Evolutionary conservation across 2,329 filamentous ascomycete genomes (phyloP), one percentile per base, ranked within the genome.

Genomic region (Fusarium hostae): DNA sequence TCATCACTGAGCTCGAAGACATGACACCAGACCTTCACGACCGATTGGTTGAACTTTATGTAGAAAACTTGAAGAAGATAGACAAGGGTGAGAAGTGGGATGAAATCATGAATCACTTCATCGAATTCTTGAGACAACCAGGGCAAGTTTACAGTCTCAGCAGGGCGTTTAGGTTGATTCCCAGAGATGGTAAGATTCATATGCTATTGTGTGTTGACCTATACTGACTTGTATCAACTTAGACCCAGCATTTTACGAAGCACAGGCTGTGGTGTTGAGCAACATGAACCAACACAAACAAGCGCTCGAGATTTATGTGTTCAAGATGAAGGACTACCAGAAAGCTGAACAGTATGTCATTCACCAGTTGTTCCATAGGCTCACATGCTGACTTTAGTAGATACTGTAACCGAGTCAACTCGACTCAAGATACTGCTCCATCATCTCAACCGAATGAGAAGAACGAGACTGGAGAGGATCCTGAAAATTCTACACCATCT

Each of bases 201-300:
- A 15, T 18, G 6, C n/a, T n/a, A 16, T 20, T 34, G 9, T 18
- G 15, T 9, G 15, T n/a, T 11, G 34, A 24, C 28, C 32, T 54
- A 68, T 22, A 37, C 68, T 75, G 16, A 76, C 66, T 11, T 26
- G 6, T 15, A 45, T 59, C 34, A 10, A 15, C 16, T 7, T n/a
- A 95, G 94, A 98, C 79, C 86, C 94, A 0, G 86, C 89, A 5
- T 98, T 98, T 77, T 97, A 92, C 80, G 95, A 98, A 79, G 90
- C 94, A 4, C 91, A 95, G 68, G 96, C 96, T 10, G 91, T 98
- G 47, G 91, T 98, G 24, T 88, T 98, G 41, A 94, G 94, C 81
- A 97, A 96, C 75, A 97, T 98, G 93, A 94, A 94, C 10, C 92
- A 95, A 76, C 95, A 99, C 82, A 95, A 94, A 78, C 94, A 98